Percentiles rank a stretch among this genome's conserved stretches.
These are phyloP conservation scores for Thymus mandschuricus DNA, from an alignment of 257 asterid species.

Conservation along the genomic window DNA sequence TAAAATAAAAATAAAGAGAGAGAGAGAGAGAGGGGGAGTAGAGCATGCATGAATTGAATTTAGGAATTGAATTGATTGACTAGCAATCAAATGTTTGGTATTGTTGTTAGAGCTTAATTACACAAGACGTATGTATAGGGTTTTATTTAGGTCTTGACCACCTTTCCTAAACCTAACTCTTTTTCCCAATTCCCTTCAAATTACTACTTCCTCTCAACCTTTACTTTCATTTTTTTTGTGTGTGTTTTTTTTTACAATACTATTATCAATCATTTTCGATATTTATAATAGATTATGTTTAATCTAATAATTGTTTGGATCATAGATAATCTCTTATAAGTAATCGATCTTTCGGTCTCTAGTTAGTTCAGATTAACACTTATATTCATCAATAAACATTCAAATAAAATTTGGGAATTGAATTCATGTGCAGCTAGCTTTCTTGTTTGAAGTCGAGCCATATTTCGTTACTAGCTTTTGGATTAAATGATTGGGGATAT, in stretches of 20 bases:
- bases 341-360: neutral
- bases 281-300: too few species aligned
- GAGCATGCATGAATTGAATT: slow-evolving; percentile 26
- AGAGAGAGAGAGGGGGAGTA: neutral
- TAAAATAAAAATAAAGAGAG: neutral
- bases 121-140: slow-evolving; percentile 35
- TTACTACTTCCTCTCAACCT: neutral
- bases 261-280: too few species aligned
- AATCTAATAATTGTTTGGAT: neutral
- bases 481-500: slow-evolving; percentile 5
- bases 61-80: slow-evolving; percentile 12
- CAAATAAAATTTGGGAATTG: neutral
- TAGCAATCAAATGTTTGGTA: slow-evolving; percentile 36
- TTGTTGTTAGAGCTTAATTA: slow-evolving; percentile 43
- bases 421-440: neutral
- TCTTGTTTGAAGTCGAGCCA: slow-evolving; percentile 15
- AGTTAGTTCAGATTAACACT: neutral
- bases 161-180: slow-evolving; percentile 44
- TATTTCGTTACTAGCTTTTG: slow-evolving; percentile 18
- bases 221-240: neutral
- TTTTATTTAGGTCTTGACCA: slow-evolving; percentile 42
- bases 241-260: too few species aligned
- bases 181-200: neutral
- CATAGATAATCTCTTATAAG: neutral
- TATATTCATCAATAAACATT: neutral